Evolutionary conservation across 148 eudicot genomes (phyloP).

Genomic region (Rhododendron mucronatum): DNA sequence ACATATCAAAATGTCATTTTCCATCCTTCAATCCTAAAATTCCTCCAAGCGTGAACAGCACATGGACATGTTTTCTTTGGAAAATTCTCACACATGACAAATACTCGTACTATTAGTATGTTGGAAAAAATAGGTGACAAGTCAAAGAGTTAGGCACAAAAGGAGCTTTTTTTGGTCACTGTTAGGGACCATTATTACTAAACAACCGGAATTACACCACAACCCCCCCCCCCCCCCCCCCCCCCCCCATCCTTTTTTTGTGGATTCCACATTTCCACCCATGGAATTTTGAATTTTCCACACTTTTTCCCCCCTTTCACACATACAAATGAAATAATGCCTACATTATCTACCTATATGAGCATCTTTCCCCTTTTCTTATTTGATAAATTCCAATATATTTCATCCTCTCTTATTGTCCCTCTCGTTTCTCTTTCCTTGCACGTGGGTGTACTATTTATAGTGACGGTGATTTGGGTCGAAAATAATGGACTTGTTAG

Average conservation of each 20-base stretch:
- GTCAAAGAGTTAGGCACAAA: neutral
- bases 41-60: constrained; percentile 3
- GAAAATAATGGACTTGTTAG: neutral
- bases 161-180: neutral
- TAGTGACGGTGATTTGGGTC: neutral
- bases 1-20: neutral
- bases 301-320: neutral
- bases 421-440: neutral
- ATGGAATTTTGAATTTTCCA: neutral
- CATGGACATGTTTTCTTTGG: neutral
- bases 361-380: neutral
- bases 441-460: neutral
- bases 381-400: neutral
- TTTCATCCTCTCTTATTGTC: neutral
- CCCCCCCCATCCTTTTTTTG: neutral
- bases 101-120: neutral
- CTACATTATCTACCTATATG: neutral
- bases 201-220: neutral
- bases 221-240: neutral
- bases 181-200: no score
- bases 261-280: neutral
- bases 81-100: neutral
- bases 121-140: neutral
- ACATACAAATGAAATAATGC: neutral
- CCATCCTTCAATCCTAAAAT: neutral